A percentile compares a stretch with the other conserved stretches of the same genome.
These are phyloP conservation scores for Helianthus annuus DNA, from an alignment of 129 eudicot genomes.

Conservation along the genomic window DNA sequence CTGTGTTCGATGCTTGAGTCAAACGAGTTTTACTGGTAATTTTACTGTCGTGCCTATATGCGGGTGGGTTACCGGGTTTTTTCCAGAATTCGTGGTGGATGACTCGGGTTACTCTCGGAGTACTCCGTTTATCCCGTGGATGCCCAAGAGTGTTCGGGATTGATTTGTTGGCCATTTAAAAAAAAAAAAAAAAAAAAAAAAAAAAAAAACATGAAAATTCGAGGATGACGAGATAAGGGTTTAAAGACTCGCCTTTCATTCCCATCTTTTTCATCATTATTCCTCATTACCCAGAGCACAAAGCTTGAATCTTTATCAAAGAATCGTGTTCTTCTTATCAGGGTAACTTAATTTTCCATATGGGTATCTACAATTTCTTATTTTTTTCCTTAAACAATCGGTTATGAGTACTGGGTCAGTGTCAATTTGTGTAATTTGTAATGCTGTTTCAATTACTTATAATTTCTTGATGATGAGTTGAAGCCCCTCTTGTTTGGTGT, in stretches of 20 bases:
- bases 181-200: too few relatives aligned
- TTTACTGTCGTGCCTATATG: too few relatives aligned
- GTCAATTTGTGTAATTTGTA: not conserved
- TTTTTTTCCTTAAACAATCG: not conserved
- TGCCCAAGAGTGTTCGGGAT: too few relatives aligned
- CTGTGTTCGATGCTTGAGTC: too few relatives aligned
- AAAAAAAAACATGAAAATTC: not conserved
- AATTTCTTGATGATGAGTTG: not conserved
- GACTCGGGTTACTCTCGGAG: too few relatives aligned
- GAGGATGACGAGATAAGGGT: conserved; percentile 70
- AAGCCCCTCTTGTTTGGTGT: conserved; percentile 12
- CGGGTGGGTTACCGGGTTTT: too few relatives aligned
- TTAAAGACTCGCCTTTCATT: conserved; percentile 72
- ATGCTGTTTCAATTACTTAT: conserved; percentile 6
- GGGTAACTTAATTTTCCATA: conserved; percentile 15
- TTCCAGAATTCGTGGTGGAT: too few relatives aligned
- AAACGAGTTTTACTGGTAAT: too few relatives aligned
- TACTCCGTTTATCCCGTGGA: too few relatives aligned
- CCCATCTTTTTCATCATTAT: conserved; percentile 40
- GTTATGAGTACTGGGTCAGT: conserved; percentile 14
- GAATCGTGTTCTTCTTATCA: conserved; percentile 7
- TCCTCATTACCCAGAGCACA: conserved; percentile 19
- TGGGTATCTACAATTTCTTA: conserved; percentile 25
- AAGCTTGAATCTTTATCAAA: conserved; percentile 12
- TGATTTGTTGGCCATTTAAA: too few relatives aligned